These are phyloP conservation scores for Eudorina sp. DNA, from an alignment of 139 green algal genomes.

Conservation along the genomic window DNA sequence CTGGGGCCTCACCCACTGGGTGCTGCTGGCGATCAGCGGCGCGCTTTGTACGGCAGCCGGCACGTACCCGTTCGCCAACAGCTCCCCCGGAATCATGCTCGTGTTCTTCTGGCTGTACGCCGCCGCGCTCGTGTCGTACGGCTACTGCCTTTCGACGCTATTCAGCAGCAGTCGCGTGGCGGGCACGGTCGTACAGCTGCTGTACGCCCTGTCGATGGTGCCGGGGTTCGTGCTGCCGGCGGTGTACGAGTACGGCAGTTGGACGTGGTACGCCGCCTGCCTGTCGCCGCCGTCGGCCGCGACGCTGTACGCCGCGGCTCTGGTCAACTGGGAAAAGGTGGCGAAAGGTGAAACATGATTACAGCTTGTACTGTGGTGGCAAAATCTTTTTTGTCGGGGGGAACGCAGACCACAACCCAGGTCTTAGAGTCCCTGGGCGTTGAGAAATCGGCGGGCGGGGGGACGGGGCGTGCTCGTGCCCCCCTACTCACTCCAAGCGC, in stretches of 20 bases:
- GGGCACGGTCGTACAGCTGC: slow-evolving; percentile 69
- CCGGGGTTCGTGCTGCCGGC: slow-evolving; percentile 68
- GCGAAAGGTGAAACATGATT: slow-evolving; percentile 29
- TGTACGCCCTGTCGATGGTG: slow-evolving; percentile 82
- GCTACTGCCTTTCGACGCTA: slow-evolving; percentile 78
- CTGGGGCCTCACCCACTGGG: slow-evolving; percentile 81
- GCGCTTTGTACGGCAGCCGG: slow-evolving; percentile 72
- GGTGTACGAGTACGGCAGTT: slow-evolving; percentile 73
- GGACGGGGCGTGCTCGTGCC: too few species aligned
- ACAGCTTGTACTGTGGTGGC: too few species aligned
- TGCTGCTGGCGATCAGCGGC: slow-evolving; percentile 67
- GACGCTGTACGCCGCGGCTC: slow-evolving; percentile 75
- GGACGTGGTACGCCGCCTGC: slow-evolving; percentile 75
- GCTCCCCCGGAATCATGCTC: slow-evolving; percentile 65
- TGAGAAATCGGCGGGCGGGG: too few species aligned
- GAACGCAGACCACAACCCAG: too few species aligned
- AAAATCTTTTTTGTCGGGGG: too few species aligned
- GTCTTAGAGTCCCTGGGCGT: too few species aligned
- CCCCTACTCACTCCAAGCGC: too few species aligned
- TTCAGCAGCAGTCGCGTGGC: slow-evolving; percentile 78
- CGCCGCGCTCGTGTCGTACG: slow-evolving; percentile 76
- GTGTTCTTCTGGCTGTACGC: slow-evolving; percentile 78
- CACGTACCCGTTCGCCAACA: slow-evolving; percentile 62
- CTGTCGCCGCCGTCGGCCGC: slow-evolving; percentile 81
- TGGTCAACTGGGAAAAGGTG: slow-evolving; percentile 80